phyloP scores from a whole-genome alignment of 495 filamentous ascomycete genomes.

The Filosporella fistucella region DNA sequence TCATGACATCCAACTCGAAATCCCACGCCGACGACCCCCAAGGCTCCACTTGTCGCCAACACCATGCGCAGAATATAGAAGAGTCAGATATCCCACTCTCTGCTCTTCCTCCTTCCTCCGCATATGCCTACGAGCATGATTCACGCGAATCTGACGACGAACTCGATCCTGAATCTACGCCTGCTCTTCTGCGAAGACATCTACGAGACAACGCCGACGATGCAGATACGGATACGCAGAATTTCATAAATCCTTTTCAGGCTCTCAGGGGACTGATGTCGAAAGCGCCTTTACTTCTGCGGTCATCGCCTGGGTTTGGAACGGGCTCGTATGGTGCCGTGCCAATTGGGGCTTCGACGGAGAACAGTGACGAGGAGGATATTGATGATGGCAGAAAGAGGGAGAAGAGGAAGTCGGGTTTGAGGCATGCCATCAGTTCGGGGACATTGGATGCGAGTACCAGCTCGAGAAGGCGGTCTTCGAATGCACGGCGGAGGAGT shows the following conservation, averaged over 20 bases:
- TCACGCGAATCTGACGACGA: constrained; percentile 15
- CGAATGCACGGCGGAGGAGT: background rate
- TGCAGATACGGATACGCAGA: background rate
- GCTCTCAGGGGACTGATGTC: constrained; percentile 40
- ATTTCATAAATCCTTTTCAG: constrained; percentile 11
- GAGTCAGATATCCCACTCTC: constrained; percentile 16
- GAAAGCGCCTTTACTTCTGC: constrained; percentile 49
- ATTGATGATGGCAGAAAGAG: constrained; percentile 9
- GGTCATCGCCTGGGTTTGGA: constrained; percentile 51
- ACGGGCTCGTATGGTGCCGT: constrained; percentile 56
- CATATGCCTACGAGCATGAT: constrained; percentile 13
- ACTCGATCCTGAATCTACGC: constrained; percentile 20
- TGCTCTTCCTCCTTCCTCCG: constrained; percentile 1
- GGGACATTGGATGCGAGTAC: background rate
- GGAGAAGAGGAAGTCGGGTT: constrained; percentile 12
- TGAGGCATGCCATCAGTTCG: constrained; percentile 19
- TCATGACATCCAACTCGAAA: too few species aligned
- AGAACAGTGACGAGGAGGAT: constrained; percentile 25
- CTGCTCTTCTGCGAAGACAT: constrained; percentile 23
- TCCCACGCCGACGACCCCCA: background rate
- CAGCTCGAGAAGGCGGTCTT: constrained; percentile 1
- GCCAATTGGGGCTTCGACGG: constrained; percentile 27
- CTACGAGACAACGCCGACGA: constrained; percentile 2
- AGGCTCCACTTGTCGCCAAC: background rate
- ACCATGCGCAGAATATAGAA: too few species aligned